Conservation (phyloP, 306 rosid genomes). For the Carpinus viminea region DNA sequence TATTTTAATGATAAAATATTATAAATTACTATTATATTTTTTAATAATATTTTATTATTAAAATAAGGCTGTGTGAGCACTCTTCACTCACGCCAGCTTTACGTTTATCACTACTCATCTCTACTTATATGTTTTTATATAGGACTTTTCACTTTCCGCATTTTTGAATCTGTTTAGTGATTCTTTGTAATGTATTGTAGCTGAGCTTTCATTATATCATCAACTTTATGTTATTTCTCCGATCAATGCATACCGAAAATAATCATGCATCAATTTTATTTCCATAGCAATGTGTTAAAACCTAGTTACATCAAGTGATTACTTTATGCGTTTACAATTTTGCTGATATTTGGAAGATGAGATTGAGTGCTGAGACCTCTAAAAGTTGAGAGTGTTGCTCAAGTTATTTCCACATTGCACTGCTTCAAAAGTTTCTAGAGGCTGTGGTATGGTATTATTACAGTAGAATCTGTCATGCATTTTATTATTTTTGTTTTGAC, state of each 20-base stretch:
- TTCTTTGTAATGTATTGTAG: conserved; percentile 42
- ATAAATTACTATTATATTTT: too few species aligned
- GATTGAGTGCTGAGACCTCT: background rate
- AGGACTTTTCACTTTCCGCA: conserved; percentile 34
- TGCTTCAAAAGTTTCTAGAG: background rate
- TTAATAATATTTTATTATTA: too few species aligned
- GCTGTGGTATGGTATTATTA: background rate
- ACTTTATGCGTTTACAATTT: background rate
- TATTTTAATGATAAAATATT: too few species aligned
- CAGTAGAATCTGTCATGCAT: background rate
- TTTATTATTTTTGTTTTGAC: background rate
- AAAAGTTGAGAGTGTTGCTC: background rate
- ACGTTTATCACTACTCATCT: too few species aligned
- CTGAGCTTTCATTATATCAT: conserved; percentile 32
- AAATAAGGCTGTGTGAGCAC: too few species aligned
- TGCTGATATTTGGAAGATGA: background rate
- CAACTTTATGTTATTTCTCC: conserved; percentile 23
- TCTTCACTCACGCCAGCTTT: too few species aligned
- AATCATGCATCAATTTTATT: conserved; percentile 13
- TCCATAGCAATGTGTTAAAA: background rate
- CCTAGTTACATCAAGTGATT: background rate
- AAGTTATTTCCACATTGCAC: background rate
- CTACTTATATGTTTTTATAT: conserved; percentile 27
- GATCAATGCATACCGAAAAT: conserved; percentile 39
- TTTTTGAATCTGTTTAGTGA: conserved; percentile 37